phyloP scores from a whole-genome alignment of 371 early-diverging fungal genomes.

The Dinochytrium kinnereticum region DNA sequence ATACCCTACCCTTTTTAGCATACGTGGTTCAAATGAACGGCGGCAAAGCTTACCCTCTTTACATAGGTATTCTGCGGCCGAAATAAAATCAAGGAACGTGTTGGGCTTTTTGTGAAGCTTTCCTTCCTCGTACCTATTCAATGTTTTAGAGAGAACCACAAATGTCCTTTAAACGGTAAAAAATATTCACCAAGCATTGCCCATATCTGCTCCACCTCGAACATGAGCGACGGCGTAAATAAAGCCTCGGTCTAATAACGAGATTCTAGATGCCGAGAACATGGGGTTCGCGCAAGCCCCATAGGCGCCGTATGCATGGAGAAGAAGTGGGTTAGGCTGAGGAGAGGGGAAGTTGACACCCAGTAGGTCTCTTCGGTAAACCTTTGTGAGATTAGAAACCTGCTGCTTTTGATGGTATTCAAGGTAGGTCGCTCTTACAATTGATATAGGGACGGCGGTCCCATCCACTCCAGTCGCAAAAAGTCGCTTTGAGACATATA shows the following conservation, averaged over 20 bases:
- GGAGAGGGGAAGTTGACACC: constrained; percentile 40
- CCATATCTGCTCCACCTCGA: constrained; percentile 61
- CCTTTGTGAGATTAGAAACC: background rate
- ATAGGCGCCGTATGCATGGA: constrained; percentile 66
- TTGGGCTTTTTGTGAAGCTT: constrained; percentile 24
- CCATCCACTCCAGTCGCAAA: constrained; percentile 62
- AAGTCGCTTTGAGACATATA: constrained; percentile 50
- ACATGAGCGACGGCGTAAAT: constrained; percentile 54
- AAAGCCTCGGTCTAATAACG: constrained; percentile 55
- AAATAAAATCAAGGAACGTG: constrained; percentile 45
- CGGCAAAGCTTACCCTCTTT: constrained; percentile 7
- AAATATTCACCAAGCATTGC: constrained; percentile 47
- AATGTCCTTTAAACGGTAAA: no score
- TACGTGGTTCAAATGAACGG: background rate
- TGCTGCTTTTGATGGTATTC: background rate
- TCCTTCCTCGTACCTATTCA: constrained; percentile 52
- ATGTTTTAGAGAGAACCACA: no score
- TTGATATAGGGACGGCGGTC: constrained; percentile 61
- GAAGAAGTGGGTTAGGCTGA: constrained; percentile 41
- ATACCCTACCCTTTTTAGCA: constrained; percentile 11
- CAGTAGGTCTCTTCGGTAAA: constrained; percentile 55
- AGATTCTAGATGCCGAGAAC: constrained; percentile 54
- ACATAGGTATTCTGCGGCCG: constrained; percentile 42
- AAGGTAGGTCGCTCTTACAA: constrained; percentile 36
- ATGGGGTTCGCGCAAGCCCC: constrained; percentile 59